Base-by-base conservation (phyloP, 2,329 filamentous ascomycete species). In the Cladosporium sp. region DNA sequence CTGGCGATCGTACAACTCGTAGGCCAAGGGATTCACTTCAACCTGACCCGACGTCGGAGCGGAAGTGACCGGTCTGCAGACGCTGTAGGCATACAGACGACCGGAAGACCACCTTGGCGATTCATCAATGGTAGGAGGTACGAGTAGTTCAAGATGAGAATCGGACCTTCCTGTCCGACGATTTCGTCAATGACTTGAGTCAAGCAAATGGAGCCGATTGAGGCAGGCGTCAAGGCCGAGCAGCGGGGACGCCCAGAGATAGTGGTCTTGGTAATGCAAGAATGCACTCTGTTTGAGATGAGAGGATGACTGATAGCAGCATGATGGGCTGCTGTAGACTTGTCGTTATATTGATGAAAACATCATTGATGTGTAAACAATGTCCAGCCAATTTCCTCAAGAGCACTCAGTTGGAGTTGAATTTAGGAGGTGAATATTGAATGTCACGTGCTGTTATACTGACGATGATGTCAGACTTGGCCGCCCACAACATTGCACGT, bases 151-250 rank as follows among this genome's bases (percentile, higher is more conserved):
- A 13, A 32, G 26, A 18, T 21, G 25, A 5, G 30, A 16, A 32
- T 54, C 51, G 51, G 51, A 32, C 5, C 6, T 32, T 54, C 30
- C 16, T 54, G 51, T 54, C 51, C 51, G 51, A 54, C 26, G 26
- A 10, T 16, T 53, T 53, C 6, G 26, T 28, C 18, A 3, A 28
- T n/a, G 8, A 18, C 49, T 53, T 18, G 25, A 30, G 49, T 53
- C 49, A 30, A 30, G 57, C 25, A 30, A 30, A 54, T 32, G 59
- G 30, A 43, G 59, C 59, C 34, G 25, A 23, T 54, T 63, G 23
- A 32, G 59, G 59, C 32, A 63, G 59, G 59, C 32, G 59, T 54
- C 59, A 63, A 63, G 59, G 43, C 32, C 14, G 49, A n/a, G 18
- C 49, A 21, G 58, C 58, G 49, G 59, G 59, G 30, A 16, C 25